Evolutionary conservation across 2,329 filamentous ascomycete genomes (phyloP).

Genomic region (Coniochaeta sp.): DNA sequence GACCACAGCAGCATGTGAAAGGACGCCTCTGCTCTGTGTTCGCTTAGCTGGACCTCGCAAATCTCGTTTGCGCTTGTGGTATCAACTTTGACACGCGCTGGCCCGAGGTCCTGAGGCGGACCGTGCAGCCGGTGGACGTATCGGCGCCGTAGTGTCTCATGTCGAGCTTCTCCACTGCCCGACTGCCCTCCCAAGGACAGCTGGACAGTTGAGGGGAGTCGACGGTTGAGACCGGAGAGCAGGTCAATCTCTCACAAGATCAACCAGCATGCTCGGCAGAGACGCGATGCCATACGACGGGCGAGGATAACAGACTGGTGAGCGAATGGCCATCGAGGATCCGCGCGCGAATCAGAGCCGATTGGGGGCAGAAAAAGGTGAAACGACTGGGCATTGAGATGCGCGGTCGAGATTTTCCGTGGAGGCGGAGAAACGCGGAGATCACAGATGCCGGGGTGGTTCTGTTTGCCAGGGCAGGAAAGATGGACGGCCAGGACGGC

Average conservation of each 20-base stretch:
- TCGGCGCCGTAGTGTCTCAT: neutral
- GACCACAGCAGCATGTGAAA: neutral
- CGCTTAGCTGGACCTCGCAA: neutral
- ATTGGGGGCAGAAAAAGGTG: neutral
- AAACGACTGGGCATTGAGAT: neutral
- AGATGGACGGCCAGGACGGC: no score
- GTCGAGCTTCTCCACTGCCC: neutral
- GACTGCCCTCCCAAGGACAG: neutral
- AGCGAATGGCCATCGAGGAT: neutral
- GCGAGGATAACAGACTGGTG: neutral
- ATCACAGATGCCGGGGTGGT: neutral
- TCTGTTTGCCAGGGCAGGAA: neutral
- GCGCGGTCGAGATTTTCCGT: neutral
- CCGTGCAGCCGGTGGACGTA: neutral
- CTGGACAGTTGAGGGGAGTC: no score
- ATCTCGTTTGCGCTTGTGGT: conserved; percentile 6
- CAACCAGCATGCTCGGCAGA: neutral
- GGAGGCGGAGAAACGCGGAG: neutral
- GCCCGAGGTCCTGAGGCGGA: neutral
- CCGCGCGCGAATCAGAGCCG: neutral
- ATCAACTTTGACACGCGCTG: neutral
- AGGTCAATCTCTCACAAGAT: neutral
- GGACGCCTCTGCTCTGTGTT: conserved; percentile 2
- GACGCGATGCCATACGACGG: neutral
- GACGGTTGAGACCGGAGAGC: neutral